Percentiles rank a stretch among this genome's conserved stretches.
Evolutionary conservation across 805 yeast species (phyloP).

Genomic region (Wickerhamiella bombiphila): DNA sequence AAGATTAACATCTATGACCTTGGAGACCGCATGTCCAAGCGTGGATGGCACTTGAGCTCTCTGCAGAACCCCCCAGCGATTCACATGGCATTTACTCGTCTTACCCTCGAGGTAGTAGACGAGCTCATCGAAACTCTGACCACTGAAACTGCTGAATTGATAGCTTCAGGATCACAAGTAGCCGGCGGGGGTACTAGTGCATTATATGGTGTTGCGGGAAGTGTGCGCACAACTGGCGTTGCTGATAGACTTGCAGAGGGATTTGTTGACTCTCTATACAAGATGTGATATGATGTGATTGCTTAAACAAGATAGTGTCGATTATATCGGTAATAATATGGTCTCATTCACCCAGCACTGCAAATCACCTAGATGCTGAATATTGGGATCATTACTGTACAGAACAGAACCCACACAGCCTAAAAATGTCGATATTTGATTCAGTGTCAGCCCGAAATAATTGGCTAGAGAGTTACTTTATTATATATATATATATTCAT

Average conservation of each 20-base stretch:
- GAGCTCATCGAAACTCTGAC: conserved; percentile 42
- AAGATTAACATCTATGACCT: conserved; percentile 58
- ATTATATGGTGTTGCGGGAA: conserved; percentile 90
- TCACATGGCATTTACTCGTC: conserved; percentile 74
- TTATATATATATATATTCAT: too few relatives aligned
- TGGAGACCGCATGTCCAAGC: conserved; percentile 49
- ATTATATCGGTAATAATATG: too few relatives aligned
- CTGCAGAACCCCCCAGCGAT: conserved; percentile 83
- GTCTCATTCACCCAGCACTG: too few relatives aligned
- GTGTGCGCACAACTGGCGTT: conserved; percentile 66
- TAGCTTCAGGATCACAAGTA: conserved; percentile 18
- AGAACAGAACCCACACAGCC: too few relatives aligned
- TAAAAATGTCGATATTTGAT: too few relatives aligned
- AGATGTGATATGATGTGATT: too few relatives aligned
- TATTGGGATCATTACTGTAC: too few relatives aligned
- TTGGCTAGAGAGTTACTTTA: too few relatives aligned
- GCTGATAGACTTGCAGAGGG: conserved; percentile 68
- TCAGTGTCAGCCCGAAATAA: too few relatives aligned
- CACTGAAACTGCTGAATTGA: conserved; percentile 30
- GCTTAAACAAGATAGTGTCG: too few relatives aligned
- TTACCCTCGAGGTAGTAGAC: conserved; percentile 48
- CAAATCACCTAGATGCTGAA: too few relatives aligned
- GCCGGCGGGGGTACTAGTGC: conserved; percentile 54
- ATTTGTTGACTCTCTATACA: conserved; percentile 69
- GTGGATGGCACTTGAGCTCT: conserved; percentile 83